phyloP scores from a whole-genome alignment of 2,329 filamentous ascomycete species.

The Trichoderma citrinoviride region DNA sequence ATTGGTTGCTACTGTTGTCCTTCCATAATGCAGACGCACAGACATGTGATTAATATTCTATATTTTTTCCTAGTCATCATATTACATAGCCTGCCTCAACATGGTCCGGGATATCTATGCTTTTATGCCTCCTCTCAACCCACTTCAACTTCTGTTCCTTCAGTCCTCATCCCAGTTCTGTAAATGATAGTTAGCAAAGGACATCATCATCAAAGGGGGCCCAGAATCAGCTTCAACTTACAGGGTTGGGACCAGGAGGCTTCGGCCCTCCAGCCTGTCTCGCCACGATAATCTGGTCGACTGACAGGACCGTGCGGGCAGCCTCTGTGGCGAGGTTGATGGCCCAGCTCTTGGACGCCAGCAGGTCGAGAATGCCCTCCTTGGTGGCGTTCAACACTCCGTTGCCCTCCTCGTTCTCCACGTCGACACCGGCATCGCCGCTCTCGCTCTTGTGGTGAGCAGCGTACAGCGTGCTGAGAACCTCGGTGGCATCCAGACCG shows the following conservation, averaged over 20 bases:
- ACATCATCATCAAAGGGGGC: neutral
- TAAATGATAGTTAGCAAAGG: conserved; percentile 30
- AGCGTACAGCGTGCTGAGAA: conserved; percentile 86
- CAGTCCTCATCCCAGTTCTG: conserved; percentile 65
- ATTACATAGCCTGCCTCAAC: conserved; percentile 16
- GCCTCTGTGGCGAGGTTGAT: conserved; percentile 96
- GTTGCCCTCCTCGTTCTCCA: conserved; percentile 73
- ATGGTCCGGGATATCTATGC: conserved; percentile 28
- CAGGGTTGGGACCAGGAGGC: conserved; percentile 87
- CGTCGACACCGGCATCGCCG: conserved; percentile 90
- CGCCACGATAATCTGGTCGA: conserved; percentile 98
- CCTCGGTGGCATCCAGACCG: conserved; percentile 94
- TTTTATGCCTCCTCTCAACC: conserved; percentile 23
- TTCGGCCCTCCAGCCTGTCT: conserved; percentile 96
- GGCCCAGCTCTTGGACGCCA: conserved; percentile 92
- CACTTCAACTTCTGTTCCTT: conserved; percentile 31
- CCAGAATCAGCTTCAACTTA: conserved; percentile 34
- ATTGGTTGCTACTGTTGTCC: neutral
- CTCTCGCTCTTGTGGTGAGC: conserved; percentile 85
- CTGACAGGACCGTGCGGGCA: conserved; percentile 87
- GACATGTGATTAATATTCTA: conserved; percentile 21
- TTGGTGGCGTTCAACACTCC: conserved; percentile 84
- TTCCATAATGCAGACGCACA: neutral
- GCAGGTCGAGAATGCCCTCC: conserved; percentile 85
- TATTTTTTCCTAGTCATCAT: conserved; percentile 13